Evolutionary conservation across 2,329 filamentous ascomycete genomes (phyloP), one percentile per base, ranked within the genome.

Genomic region (Ceratocystis ficicola): DNA sequence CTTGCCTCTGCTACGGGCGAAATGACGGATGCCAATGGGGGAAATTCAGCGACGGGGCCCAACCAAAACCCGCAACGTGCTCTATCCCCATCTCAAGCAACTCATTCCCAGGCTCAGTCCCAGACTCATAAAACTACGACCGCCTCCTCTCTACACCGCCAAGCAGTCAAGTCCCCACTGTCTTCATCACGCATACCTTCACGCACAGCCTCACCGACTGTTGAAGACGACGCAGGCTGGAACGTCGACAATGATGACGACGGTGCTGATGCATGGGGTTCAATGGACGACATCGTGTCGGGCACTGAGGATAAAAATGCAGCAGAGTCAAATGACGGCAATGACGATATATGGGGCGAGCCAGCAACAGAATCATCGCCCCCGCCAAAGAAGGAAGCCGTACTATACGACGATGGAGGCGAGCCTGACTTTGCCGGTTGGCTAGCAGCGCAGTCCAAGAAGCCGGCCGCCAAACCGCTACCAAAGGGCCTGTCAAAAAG

Each of bases 361-460:
- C 75, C 71, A 46, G 68, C 71, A 60, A 63, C 68, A 15, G 62
- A 57, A n/a, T 67, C 55, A 17, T 59, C 55, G 17, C 12, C 52
- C 12, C 20, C 50, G 17, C 71, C 73, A 41, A 70, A 71, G 61
- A 73, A 75, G 41, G 60, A 65, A 15, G 32, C 52, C 1, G 64
- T 64, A 2, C 61, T 66, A 15, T 68, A 67, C n/a, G 67, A 69
- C 69, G 89, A 93, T 67, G 91, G 96, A 70, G 86, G 88, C 30
- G 93, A 99, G 74, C 93, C 93, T 0, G 94, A 97, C 74, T 97
- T 99, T 75, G 93, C 91, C 4, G 92, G 91, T 4, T 97, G 94
- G 92, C 76, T 97, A 25, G 91, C 90, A 12, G 91, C 92, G 12
- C 90, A 96, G 73, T 85, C 88, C 5, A 96, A 95, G 77, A 80